A percentile compares a stretch with the other conserved stretches of the same genome.
phyloP scores from a whole-genome alignment of 108 stramenopile genomes.

The Cyclotella kingstonii region DNA sequence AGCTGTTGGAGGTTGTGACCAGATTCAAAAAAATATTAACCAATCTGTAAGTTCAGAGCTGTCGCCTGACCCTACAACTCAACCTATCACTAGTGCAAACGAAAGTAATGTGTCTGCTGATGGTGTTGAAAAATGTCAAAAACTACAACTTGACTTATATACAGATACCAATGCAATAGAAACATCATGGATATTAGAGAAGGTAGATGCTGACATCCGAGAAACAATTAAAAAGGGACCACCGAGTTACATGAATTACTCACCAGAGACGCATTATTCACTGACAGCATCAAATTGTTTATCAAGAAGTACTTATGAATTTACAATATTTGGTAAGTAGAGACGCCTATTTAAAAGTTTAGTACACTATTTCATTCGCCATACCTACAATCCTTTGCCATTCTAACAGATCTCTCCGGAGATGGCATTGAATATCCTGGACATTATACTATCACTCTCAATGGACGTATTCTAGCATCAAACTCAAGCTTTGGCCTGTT shows the following conservation, averaged over 20 bases:
- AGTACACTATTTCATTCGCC: background rate
- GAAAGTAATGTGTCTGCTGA: background rate
- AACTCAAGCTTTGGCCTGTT: conserved; percentile 10
- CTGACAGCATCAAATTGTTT: conserved; percentile 8
- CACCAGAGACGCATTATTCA: conserved; percentile 2
- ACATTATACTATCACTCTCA: conserved; percentile 9
- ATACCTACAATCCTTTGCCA: background rate
- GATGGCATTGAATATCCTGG: conserved; percentile 21
- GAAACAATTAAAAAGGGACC: conserved; percentile 7
- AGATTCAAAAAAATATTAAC: background rate
- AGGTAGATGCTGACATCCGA: background rate
- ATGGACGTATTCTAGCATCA: conserved; percentile 5
- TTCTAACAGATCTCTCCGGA: conserved; percentile 10
- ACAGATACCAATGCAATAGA: conserved; percentile 9
- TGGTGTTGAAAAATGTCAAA: background rate
- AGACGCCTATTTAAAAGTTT: background rate
- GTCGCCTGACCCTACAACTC: background rate
- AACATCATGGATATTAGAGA: conserved; percentile 12
- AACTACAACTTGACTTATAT: background rate
- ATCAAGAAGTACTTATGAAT: conserved; percentile 6
- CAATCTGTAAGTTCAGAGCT: background rate
- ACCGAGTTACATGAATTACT: background rate
- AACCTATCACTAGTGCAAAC: background rate
- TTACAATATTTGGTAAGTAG: conserved; percentile 14
- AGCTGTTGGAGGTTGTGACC: conserved; percentile 32